Base-by-base conservation (phyloP, 371 early-diverging fungal species). In the Rhizopus arrhizus region DNA sequence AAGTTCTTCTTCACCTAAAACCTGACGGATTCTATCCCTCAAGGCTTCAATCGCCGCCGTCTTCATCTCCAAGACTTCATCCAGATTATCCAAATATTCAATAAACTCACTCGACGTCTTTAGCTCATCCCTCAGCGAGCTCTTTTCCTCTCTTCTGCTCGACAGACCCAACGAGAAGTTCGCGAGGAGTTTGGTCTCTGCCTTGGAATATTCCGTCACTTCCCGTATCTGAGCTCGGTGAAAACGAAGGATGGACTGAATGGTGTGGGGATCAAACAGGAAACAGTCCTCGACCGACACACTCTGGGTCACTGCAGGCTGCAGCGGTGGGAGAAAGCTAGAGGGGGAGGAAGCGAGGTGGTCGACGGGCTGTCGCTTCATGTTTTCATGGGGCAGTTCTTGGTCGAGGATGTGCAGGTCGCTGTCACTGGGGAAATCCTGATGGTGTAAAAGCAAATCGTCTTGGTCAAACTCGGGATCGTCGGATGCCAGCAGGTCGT, bases 221-320 rank as follows among this genome's bases (percentile, higher is more conserved):
- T 92, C 85, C 29, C 91, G 84, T 48, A 96, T 80, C 67, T 94
- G 90, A 11, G 85, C 81, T 4, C 94, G 85, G 53, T 95, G 95
- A 51, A 81, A 77, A n/a, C 81, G 85, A 3, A 93, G 82, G 55
- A 95, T 85, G 0, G 85, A 80, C 29, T 93, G 89, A 56, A 91
- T 85, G 7, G 66, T 65, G 33, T 53, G 53, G 9, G 58, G 66
- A 38, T 75, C 74, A 62, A 78, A 73, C 12, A 65, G 58, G 9
- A 70, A 33, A 15, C 63, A 62, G 28, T 62, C 60, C 6, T 66
- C 66, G 11, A 63, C 40, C 12, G 36, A 10, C 62, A n/a, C n/a
- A n/a, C n/a, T n/a, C n/a, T n/a, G n/a, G n/a, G n/a, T n/a, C n/a
- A n/a, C n/a, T n/a, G n/a, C n/a, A n/a, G n/a, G n/a, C n/a, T n/a